These are phyloP conservation scores for Cercospora brassicicola DNA, from an alignment of 2,329 filamentous ascomycete species.

Conservation along the genomic window DNA sequence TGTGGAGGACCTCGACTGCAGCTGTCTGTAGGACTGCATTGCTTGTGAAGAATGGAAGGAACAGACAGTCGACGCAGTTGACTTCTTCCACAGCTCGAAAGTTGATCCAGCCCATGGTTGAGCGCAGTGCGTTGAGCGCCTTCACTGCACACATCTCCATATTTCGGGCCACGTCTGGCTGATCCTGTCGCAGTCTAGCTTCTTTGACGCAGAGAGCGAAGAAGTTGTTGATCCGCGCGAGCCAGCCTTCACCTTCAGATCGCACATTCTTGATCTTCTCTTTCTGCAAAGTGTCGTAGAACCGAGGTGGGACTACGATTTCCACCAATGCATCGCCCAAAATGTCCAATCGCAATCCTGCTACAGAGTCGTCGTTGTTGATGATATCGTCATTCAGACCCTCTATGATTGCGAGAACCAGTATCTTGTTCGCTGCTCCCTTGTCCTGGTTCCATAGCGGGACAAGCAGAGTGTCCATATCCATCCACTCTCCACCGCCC, in stretches of 20 bases:
- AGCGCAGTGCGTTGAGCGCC: constrained; percentile 72
- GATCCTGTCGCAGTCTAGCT: constrained; percentile 37
- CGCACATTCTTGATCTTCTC: constrained; percentile 69
- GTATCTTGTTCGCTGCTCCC: constrained; percentile 68
- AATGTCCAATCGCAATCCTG: constrained; percentile 76
- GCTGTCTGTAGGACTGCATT: constrained; percentile 74
- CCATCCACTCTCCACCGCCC: constrained; percentile 81
- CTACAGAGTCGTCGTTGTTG: constrained; percentile 79
- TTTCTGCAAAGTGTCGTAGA: constrained; percentile 69
- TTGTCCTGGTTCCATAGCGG: constrained; percentile 67
- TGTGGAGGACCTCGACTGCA: constrained; percentile 40
- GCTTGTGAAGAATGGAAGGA: constrained; percentile 67
- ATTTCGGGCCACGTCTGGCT: constrained; percentile 59
- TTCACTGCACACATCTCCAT: constrained; percentile 64
- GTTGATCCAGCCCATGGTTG: constrained; percentile 83
- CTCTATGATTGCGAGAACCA: constrained; percentile 86
- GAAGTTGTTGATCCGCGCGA: constrained; percentile 72
- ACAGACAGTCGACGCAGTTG: constrained; percentile 68
- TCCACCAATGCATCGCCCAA: constrained; percentile 90
- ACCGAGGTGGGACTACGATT: constrained; percentile 78
- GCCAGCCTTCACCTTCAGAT: constrained; percentile 81
- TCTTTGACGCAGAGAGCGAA: constrained; percentile 68
- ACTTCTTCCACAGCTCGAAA: constrained; percentile 75
- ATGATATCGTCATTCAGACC: constrained; percentile 93
- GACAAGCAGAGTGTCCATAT: constrained; percentile 85